Evolutionary conservation across 306 rosid species (phyloP).

Genomic region (Gastrolobium villosum): DNA sequence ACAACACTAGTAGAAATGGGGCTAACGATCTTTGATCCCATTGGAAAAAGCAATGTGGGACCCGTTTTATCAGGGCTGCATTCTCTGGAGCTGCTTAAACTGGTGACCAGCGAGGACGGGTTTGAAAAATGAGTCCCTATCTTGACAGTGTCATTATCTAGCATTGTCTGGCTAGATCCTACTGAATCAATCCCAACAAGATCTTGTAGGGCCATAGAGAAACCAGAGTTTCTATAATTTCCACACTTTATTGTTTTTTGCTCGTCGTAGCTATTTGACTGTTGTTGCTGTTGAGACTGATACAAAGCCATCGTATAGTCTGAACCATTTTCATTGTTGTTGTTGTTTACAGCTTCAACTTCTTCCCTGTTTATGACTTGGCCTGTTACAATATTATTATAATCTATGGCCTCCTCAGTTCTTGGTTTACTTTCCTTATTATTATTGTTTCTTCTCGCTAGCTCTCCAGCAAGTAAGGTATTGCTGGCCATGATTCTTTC

Average conservation of each 20-base stretch:
- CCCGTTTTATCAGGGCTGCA: constrained; percentile 74
- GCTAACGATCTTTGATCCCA: constrained; percentile 56
- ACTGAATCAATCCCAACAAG: constrained; percentile 69
- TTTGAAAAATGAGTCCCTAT: constrained; percentile 73
- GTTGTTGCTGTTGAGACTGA: constrained; percentile 56
- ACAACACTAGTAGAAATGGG: constrained; percentile 46
- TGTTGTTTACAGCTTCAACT: constrained; percentile 31
- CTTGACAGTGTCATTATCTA: constrained; percentile 56
- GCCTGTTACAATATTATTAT: constrained; percentile 47
- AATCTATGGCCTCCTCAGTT: constrained; percentile 51
- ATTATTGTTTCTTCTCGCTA: constrained; percentile 59
- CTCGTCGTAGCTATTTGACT: constrained; percentile 52
- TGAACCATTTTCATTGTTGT: constrained; percentile 47
- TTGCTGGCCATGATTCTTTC: constrained; percentile 90
- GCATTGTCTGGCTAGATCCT: constrained; percentile 52
- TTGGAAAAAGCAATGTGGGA: constrained; percentile 55
- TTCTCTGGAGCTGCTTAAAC: constrained; percentile 84
- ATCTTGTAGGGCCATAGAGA: constrained; percentile 70
- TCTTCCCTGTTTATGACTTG: constrained; percentile 43
- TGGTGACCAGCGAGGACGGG: constrained; percentile 74
- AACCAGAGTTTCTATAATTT: constrained; percentile 51
- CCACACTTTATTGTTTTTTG: constrained; percentile 51
- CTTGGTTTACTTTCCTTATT: constrained; percentile 51
- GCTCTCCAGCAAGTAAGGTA: constrained; percentile 76
- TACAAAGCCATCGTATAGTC: constrained; percentile 65